phyloP scores from a whole-genome alignment of 2,329 filamentous ascomycete genomes.

The Cercospora brassicicola region DNA sequence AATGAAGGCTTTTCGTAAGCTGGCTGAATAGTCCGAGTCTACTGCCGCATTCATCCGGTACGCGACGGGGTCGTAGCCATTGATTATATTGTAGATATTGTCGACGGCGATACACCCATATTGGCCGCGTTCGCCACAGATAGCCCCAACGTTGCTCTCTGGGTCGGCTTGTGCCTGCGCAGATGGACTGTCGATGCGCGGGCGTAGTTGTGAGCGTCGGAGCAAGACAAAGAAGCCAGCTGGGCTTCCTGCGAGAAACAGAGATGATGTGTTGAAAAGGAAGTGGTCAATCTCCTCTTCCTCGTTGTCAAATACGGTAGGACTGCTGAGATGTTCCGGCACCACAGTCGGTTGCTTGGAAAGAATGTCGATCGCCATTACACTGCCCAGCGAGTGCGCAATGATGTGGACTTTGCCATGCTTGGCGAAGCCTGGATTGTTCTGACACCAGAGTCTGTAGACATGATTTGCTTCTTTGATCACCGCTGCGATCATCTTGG shows the following conservation, averaged over 20 bases:
- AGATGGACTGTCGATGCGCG: slow-evolving; percentile 73
- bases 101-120: slow-evolving; percentile 93
- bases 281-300: slow-evolving; percentile 56
- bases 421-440: slow-evolving; percentile 79
- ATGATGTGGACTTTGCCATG: slow-evolving; percentile 86
- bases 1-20: slow-evolving; percentile 74
- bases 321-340: slow-evolving; percentile 47
- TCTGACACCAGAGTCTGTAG: slow-evolving; percentile 91
- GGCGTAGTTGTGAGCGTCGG: slow-evolving; percentile 69
- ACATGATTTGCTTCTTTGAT: slow-evolving; percentile 90
- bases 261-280: slow-evolving; percentile 85
- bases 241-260: slow-evolving; percentile 88
- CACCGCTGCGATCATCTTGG: slow-evolving; percentile 88
- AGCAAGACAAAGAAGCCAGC: slow-evolving; percentile 90
- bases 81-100: slow-evolving; percentile 93
- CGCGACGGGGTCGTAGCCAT: slow-evolving; percentile 75
- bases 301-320: slow-evolving; percentile 31
- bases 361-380: slow-evolving; percentile 89
- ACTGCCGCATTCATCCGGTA: slow-evolving; percentile 90
- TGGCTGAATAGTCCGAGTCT: slow-evolving; percentile 74
- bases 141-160: slow-evolving; percentile 46
- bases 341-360: slow-evolving; percentile 80
- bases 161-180: slow-evolving; percentile 69
- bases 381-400: slow-evolving; percentile 88
- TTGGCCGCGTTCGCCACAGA: slow-evolving; percentile 74